Percentiles rank a stretch among this genome's conserved stretches.
Conservation (phyloP, 768 basidiomycete genomes). For the Lentinula sp. region DNA sequence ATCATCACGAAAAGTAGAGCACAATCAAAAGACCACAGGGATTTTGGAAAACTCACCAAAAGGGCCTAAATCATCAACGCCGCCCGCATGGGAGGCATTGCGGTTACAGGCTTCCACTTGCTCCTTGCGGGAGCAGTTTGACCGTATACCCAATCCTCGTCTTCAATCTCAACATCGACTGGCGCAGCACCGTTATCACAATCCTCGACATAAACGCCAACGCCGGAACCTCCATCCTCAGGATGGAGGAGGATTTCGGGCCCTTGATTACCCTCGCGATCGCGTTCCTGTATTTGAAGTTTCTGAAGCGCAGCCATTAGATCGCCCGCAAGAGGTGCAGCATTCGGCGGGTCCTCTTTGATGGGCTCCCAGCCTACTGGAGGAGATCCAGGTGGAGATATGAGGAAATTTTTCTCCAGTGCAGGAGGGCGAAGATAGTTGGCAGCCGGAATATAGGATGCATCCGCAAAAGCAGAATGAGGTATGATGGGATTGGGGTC, state of each 20-base stretch:
- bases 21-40: neutral
- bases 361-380: constrained; percentile 96
- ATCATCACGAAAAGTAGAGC: constrained; percentile 44
- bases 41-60: constrained; percentile 12
- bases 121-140: constrained; percentile 44
- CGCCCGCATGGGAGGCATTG: constrained; percentile 46
- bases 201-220: constrained; percentile 76
- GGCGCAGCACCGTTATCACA: constrained; percentile 39
- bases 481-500: constrained; percentile 60
- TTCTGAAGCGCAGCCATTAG: constrained; percentile 72
- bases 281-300: constrained; percentile 40
- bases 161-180: constrained; percentile 34
- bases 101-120: constrained; percentile 51
- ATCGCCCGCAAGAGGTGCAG: constrained; percentile 78
- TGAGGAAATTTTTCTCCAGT: constrained; percentile 90
- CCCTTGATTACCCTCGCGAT: constrained; percentile 16
- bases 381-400: constrained; percentile 96
- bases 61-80: constrained; percentile 13
- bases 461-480: neutral
- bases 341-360: constrained; percentile 86
- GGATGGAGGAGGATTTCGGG: constrained; percentile 63
- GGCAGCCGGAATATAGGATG: constrained; percentile 13
- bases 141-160: constrained; percentile 63
- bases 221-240: constrained; percentile 55
- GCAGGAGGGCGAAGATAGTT: constrained; percentile 72